phyloP scores from a whole-genome alignment of 139 green algal species.

The Coelastrella sp. region DNA sequence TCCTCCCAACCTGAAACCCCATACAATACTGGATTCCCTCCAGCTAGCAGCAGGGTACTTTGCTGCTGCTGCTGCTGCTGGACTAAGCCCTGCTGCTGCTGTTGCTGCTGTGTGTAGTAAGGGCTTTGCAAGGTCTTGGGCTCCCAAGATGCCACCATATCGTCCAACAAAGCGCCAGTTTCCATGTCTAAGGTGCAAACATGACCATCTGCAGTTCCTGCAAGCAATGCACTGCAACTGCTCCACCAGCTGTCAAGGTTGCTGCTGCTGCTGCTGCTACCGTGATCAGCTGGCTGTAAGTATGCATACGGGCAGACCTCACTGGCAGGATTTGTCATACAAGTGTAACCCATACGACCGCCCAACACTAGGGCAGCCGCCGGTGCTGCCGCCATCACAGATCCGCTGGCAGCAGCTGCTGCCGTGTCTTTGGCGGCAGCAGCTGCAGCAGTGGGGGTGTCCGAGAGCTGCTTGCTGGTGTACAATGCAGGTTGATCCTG shows the following conservation, averaged over 20 bases:
- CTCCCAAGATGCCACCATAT: slow-evolving; percentile 25
- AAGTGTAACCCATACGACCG: slow-evolving; percentile 30
- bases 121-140: not conserved
- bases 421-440: not conserved
- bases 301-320: not conserved
- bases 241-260: not conserved
- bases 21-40: not conserved
- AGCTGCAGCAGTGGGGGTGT: not conserved
- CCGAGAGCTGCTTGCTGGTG: slow-evolving; percentile 27
- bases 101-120: not conserved
- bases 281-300: not conserved
- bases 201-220: slow-evolving; percentile 59
- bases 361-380: not conserved
- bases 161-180: slow-evolving; percentile 14
- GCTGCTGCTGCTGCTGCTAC: slow-evolving; percentile 6
- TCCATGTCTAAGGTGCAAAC: slow-evolving; percentile 59
- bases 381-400: not conserved
- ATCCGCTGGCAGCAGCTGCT: not conserved
- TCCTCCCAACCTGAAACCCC: slow-evolving; percentile 12
- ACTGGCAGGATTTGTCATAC: not conserved
- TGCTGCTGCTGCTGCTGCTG: slow-evolving; percentile 1
- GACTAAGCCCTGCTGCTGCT: not conserved
- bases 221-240: slow-evolving; percentile 36
- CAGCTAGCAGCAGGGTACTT: slow-evolving; percentile 5
- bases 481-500: slow-evolving; percentile 8